Evolutionary conservation across 192 early-diverging fungal species (phyloP).

Genomic region (Diversispora eburnea): DNA sequence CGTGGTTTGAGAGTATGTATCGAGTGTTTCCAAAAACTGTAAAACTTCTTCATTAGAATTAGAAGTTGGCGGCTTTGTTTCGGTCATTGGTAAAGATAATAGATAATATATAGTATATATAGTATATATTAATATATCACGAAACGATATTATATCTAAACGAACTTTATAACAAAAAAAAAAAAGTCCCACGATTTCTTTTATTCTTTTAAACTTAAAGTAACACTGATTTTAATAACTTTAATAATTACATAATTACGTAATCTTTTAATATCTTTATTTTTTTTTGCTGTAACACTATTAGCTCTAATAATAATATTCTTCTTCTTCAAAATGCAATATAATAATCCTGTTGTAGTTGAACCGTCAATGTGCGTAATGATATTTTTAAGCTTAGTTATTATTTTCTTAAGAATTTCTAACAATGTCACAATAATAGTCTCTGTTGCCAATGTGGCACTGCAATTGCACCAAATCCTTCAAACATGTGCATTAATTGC

Average conservation of each 20-base stretch:
- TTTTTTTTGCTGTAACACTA: too few relatives aligned
- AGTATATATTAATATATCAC: too few relatives aligned
- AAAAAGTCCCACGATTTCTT: too few relatives aligned
- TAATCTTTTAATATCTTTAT: too few relatives aligned
- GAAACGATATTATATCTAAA: too few relatives aligned
- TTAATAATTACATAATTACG: too few relatives aligned
- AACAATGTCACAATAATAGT: conserved; percentile 19
- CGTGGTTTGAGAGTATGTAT: conserved; percentile 21
- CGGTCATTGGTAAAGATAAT: neutral
- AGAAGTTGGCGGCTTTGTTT: conserved; percentile 14
- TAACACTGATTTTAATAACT: too few relatives aligned
- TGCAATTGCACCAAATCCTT: conserved; percentile 91
- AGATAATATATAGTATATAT: too few relatives aligned
- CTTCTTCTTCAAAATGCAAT: conserved; percentile 40
- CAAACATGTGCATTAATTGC: conserved; percentile 98
- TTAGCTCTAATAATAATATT: neutral
- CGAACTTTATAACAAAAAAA: too few relatives aligned
- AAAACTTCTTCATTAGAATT: conserved; percentile 39
- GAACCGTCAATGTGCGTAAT: conserved; percentile 51
- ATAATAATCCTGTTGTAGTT: conserved; percentile 46
- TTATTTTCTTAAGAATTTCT: neutral
- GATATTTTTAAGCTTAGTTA: neutral
- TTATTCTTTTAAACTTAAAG: too few relatives aligned
- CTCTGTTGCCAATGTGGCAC: conserved; percentile 95
- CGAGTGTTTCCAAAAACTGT: conserved; percentile 45